Evolutionary conservation across 2,329 filamentous ascomycete genomes (phyloP), one percentile per base, ranked within the genome.

Genomic region (Samsoniella hepiali): DNA sequence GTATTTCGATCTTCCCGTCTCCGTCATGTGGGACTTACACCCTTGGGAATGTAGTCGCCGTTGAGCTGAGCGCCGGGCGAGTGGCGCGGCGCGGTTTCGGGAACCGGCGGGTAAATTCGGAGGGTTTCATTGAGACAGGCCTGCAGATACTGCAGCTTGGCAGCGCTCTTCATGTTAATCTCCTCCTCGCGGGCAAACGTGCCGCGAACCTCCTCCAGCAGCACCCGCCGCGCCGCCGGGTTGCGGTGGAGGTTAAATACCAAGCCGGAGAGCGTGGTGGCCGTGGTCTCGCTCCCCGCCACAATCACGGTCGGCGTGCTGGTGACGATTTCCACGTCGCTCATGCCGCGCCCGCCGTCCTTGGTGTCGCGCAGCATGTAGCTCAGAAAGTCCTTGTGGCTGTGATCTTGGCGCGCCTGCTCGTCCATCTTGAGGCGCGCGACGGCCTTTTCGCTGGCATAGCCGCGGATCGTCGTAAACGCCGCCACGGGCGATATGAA

Each of bases 41-140:
- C 72, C 44, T 70, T 70, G 0, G 77, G 75, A 2, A 79, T 68
- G 29, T 69, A 74, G 71, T 62, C 53, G 9, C 72, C 73, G n/a
- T 71, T 69, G 54, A 79, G 68, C 4, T 60, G 68, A 0, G 70
- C 72, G 3, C 78, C 77, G 74, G 31, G 67, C 56, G 66, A 75
- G 3, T 65, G 11, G 27, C 70, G 60, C 61, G 11, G 75, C 67
- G 27, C 74, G 64, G 27, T 72, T 65, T 69, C 77, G 50, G 67
- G 63, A 2, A 67, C 67, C 1, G 69, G 70, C 10, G 78, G 77
- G 58, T 77, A 80, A 11, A 78, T 65, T 13, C 81, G 72, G 34
- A 83, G 68, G 3, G 69, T 70, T 69, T 82, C 80, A 0, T 80
- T 72, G 11, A 82, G 65, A 36, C 70, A 73, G 1, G 78, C 79